Evolutionary conservation across 2,329 filamentous ascomycete species (phyloP).

Genomic region (Ophiostoma quercus): DNA sequence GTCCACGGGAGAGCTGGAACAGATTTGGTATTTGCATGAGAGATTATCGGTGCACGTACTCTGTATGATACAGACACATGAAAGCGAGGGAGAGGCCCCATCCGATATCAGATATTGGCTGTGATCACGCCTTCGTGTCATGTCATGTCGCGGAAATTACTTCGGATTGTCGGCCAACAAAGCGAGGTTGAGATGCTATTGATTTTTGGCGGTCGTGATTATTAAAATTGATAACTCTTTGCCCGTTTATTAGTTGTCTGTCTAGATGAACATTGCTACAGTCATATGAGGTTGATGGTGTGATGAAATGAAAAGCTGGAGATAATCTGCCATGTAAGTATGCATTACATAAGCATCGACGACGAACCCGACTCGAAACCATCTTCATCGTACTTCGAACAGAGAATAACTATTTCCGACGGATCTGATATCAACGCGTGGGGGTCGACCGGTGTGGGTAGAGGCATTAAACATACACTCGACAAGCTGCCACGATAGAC

Average conservation of each 20-base stretch:
- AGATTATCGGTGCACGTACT: not conserved
- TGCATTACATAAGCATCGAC: not conserved
- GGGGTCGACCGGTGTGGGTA: not conserved
- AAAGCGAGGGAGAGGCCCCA: not conserved
- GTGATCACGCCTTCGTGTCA: slow-evolving; percentile 10
- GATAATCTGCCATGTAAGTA: not conserved
- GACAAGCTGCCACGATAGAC: not conserved
- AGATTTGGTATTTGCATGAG: not conserved
- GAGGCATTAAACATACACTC: not conserved
- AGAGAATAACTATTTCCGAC: not conserved
- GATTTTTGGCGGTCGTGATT: not conserved
- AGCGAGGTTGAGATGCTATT: not conserved
- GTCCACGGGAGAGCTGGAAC: not conserved
- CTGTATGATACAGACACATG: not conserved
- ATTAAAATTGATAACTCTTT: not conserved
- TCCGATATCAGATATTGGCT: not conserved
- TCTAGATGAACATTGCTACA: not conserved
- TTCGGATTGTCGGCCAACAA: not conserved
- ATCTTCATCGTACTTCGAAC: not conserved
- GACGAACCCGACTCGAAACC: not conserved
- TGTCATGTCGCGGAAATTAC: not conserved
- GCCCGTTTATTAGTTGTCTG: not conserved
- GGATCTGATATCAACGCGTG: not conserved
- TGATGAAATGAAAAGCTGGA: not conserved
- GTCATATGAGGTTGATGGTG: not conserved